phyloP scores from a whole-genome alignment of 768 basidiomycete genomes.

The Serendipita sp. region DNA sequence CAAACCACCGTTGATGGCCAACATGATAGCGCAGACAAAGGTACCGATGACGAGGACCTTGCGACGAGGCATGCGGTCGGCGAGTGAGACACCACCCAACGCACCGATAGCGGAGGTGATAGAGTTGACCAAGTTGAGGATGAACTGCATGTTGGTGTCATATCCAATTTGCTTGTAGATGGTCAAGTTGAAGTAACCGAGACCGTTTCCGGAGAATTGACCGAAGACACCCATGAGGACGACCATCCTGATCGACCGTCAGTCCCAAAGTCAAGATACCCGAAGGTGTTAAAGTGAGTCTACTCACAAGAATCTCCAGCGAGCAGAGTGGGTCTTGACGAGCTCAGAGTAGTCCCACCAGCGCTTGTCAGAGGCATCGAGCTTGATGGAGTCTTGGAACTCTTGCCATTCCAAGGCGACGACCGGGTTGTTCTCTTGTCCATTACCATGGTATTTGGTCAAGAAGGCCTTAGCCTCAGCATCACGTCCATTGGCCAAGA shows the following conservation, averaged over 20 bases:
- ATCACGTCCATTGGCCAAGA: constrained; percentile 31
- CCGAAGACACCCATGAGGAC: constrained; percentile 30
- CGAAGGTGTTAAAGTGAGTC: constrained; percentile 20
- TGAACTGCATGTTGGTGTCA: constrained; percentile 18
- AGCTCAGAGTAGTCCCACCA: constrained; percentile 40
- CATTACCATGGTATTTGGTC: constrained; percentile 37
- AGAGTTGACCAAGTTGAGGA: constrained; percentile 20
- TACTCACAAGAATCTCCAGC: constrained; percentile 31
- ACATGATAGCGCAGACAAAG: constrained; percentile 15
- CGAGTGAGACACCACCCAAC: constrained; percentile 17
- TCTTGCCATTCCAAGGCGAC: constrained; percentile 37
- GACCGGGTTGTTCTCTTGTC: constrained; percentile 31
- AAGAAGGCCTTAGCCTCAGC: constrained; percentile 34
- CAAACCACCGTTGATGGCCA: constrained; percentile 15
- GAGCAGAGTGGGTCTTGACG: constrained; percentile 28
- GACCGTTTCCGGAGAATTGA: constrained; percentile 40
- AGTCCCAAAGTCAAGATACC: constrained; percentile 13
- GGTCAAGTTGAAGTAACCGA: constrained; percentile 26
- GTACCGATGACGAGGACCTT: constrained; percentile 21
- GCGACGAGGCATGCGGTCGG: constrained; percentile 19
- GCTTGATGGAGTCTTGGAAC: constrained; percentile 31
- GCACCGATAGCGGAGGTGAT: constrained; percentile 20
- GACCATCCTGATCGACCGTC: constrained; percentile 11
- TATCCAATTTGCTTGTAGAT: constrained; percentile 16
- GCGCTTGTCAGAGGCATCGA: constrained; percentile 39